A percentile compares a stretch with the other conserved stretches of the same genome.
phyloP scores from a whole-genome alignment of 495 filamentous ascomycete species.

The Barbatosphaeria neglecta region DNA sequence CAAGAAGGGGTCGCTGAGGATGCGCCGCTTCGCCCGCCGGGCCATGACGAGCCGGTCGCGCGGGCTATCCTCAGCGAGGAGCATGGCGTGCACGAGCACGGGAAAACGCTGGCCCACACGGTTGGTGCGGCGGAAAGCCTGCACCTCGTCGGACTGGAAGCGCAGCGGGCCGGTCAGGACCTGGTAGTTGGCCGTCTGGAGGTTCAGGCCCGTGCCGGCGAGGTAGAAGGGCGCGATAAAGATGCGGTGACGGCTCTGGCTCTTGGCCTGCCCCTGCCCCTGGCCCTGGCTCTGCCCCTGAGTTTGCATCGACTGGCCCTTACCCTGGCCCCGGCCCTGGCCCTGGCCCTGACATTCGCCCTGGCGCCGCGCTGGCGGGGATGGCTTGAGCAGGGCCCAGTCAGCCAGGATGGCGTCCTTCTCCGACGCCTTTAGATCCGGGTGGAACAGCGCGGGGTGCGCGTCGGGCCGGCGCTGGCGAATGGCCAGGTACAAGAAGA shows the following conservation, averaged over 20 bases:
- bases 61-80: neutral
- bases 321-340: neutral
- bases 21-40: neutral
- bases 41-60: neutral
- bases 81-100: neutral
- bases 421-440: neutral
- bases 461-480: neutral
- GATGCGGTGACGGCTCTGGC: constrained; percentile 11
- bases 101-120: constrained; percentile 11
- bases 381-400: constrained; percentile 3
- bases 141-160: constrained; percentile 13
- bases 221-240: constrained; percentile 9
- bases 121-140: constrained; percentile 15
- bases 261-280: constrained; percentile 1
- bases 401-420: neutral
- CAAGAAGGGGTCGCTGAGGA: neutral
- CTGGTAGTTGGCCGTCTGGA: constrained; percentile 14
- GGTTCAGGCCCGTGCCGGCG: constrained; percentile 16
- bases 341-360: constrained; percentile 6
- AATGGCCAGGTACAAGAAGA: constrained; percentile 4
- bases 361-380: neutral
- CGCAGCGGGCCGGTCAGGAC: constrained; percentile 13
- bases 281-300: constrained; percentile 1
- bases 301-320: constrained; percentile 7
- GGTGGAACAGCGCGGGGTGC: neutral